Evolutionary conservation across 331 rosid species (phyloP).

Genomic region (Pyracantha coccinea): DNA sequence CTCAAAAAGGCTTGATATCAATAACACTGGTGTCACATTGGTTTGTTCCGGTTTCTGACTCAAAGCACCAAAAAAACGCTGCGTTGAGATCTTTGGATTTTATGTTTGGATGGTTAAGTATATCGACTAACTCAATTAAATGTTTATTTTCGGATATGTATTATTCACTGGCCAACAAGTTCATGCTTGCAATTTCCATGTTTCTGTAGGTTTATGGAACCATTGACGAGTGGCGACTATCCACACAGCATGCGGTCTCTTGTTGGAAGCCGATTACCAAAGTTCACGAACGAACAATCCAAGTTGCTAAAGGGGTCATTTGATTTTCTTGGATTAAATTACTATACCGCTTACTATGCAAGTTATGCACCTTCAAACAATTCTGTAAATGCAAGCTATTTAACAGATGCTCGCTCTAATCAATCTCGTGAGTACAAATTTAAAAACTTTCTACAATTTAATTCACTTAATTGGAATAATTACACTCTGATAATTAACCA

Average conservation of each 20-base stretch:
- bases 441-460: too few species aligned
- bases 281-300: background rate
- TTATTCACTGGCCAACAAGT: too few species aligned
- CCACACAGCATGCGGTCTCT: background rate
- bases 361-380: background rate
- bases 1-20: slow-evolving; percentile 24
- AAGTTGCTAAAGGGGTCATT: background rate
- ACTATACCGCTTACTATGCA: background rate
- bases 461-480: too few species aligned
- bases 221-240: background rate
- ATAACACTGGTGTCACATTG: slow-evolving; percentile 13
- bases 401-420: background rate
- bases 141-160: too few species aligned
- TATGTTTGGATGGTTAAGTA: slow-evolving; percentile 26
- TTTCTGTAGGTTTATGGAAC: background rate
- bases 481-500: background rate
- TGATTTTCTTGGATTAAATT: background rate
- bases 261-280: background rate
- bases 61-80: slow-evolving; percentile 9
- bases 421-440: too few species aligned
- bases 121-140: too few species aligned
- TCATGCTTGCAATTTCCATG: background rate
- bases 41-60: slow-evolving; percentile 17
- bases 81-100: slow-evolving; percentile 27
- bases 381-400: background rate